Percentiles rank a stretch among this genome's conserved stretches.
These are phyloP conservation scores for Papiliotrema terrestris DNA, from an alignment of 1,284 basidiomycete species.

Conservation along the genomic window DNA sequence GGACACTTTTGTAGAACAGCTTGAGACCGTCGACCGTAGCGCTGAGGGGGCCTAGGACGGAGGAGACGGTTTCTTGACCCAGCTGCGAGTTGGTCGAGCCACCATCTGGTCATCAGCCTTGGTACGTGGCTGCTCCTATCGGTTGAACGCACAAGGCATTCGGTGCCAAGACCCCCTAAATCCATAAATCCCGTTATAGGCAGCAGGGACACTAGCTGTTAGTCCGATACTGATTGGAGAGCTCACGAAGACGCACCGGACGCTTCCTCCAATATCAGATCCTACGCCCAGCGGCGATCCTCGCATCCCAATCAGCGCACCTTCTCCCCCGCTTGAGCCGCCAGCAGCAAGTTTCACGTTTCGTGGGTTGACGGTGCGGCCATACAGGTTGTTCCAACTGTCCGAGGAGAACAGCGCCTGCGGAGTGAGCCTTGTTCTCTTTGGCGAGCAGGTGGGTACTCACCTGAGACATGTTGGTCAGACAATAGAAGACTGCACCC, in stretches of 20 bases:
- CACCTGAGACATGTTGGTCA: no score
- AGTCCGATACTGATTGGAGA: not conserved
- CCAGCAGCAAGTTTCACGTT: constrained; percentile 58
- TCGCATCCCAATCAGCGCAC: constrained; percentile 56
- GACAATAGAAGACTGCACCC: no score
- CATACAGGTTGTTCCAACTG: constrained; percentile 57
- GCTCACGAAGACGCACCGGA: constrained; percentile 44
- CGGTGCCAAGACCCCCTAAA: constrained; percentile 66
- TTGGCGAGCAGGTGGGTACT: no score
- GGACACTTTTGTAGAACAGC: constrained; percentile 57
- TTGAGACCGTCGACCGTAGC: constrained; percentile 59
- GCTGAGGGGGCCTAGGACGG: constrained; percentile 69
- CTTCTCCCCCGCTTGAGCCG: constrained; percentile 63
- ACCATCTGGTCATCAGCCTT: no score
- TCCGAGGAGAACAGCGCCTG: constrained; percentile 43
- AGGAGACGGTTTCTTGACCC: constrained; percentile 66
- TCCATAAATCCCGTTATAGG: constrained; percentile 64
- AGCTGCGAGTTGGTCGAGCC: constrained; percentile 46
- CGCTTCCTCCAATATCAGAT: constrained; percentile 68
- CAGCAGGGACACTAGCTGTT: constrained; percentile 57
- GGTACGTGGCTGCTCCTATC: not conserved
- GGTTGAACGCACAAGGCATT: constrained; percentile 58
- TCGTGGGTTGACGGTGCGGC: constrained; percentile 63
- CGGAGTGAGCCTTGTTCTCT: constrained; percentile 33
- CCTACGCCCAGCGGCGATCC: constrained; percentile 65